phyloP scores from a whole-genome alignment of 2,329 filamentous ascomycete species.

The Exophiala sp. region DNA sequence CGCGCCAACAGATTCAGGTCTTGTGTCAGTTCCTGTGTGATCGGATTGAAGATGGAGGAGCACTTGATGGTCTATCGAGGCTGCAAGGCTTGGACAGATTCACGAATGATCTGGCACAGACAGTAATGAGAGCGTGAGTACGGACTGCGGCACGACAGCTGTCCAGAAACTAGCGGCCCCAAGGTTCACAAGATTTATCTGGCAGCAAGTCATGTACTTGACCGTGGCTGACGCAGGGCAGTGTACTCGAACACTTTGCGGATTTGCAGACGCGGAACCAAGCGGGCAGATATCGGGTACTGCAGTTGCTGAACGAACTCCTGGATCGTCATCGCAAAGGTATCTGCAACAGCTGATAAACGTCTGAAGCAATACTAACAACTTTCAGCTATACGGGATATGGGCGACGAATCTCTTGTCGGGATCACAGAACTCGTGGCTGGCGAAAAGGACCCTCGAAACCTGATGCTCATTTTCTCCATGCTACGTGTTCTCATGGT shows the following conservation, averaged over 20 bases:
- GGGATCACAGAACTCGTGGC: conserved; percentile 60
- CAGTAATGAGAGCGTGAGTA: conserved; percentile 49
- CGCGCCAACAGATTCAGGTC: conserved; percentile 57
- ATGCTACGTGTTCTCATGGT: conserved; percentile 61
- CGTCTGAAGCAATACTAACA: conserved; percentile 13
- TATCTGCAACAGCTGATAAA: conserved; percentile 28
- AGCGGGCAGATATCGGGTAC: conserved; percentile 58
- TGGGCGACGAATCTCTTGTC: conserved; percentile 56
- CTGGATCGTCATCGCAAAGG: conserved; percentile 56
- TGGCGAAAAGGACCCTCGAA: conserved; percentile 63
- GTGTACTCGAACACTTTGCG: conserved; percentile 48
- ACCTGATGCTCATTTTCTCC: conserved; percentile 65
- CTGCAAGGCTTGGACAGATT: conserved; percentile 57
- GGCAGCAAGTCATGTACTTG: conserved; percentile 11
- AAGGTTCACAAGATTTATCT: conserved; percentile 25
- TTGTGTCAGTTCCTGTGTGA: conserved; percentile 60
- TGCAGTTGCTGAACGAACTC: conserved; percentile 56
- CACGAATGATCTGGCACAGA: conserved; percentile 51
- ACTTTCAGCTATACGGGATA: conserved; percentile 45
- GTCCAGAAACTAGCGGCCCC: conserved; percentile 17
- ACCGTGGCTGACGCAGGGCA: conserved; percentile 27
- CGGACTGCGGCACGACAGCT: conserved; percentile 22
- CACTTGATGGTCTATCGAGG: conserved; percentile 53
- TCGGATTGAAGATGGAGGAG: conserved; percentile 57
- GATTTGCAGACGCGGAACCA: conserved; percentile 57